Percentiles rank a stretch among this genome's conserved stretches.
phyloP scores from a whole-genome alignment of 768 basidiomycete species.

The Termitomyces sp. region DNA sequence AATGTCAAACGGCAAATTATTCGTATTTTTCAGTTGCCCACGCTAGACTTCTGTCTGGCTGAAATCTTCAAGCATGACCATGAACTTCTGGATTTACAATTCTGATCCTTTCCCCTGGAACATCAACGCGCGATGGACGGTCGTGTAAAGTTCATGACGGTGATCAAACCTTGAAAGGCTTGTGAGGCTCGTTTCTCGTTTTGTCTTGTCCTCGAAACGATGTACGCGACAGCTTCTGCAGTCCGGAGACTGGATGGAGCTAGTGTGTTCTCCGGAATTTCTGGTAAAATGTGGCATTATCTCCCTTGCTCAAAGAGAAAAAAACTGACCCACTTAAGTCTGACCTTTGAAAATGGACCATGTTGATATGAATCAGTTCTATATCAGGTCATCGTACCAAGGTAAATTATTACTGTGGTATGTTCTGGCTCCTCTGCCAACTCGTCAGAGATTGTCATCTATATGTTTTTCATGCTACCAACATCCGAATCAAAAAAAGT shows the following conservation, averaged over 20 bases:
- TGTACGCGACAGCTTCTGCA: no score
- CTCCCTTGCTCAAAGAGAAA: background rate
- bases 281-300: background rate
- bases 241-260: background rate
- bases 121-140: background rate
- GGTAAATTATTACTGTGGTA: background rate
- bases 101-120: background rate
- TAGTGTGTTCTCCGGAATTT: background rate
- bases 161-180: background rate
- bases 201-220: no score
- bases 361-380: background rate
- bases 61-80: background rate
- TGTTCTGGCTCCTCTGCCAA: background rate
- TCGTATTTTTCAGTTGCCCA: background rate
- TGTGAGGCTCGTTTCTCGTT: background rate
- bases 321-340: background rate
- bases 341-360: background rate
- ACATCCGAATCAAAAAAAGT: no score
- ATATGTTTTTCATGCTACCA: constrained; percentile 23
- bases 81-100: background rate
- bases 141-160: background rate
- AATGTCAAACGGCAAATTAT: background rate
- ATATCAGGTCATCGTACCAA: background rate
- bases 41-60: background rate
- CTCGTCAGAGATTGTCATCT: constrained; percentile 26